Evolutionary conservation across 1,139 yeast species (phyloP).

Genomic region (Nadsonia commutata): DNA sequence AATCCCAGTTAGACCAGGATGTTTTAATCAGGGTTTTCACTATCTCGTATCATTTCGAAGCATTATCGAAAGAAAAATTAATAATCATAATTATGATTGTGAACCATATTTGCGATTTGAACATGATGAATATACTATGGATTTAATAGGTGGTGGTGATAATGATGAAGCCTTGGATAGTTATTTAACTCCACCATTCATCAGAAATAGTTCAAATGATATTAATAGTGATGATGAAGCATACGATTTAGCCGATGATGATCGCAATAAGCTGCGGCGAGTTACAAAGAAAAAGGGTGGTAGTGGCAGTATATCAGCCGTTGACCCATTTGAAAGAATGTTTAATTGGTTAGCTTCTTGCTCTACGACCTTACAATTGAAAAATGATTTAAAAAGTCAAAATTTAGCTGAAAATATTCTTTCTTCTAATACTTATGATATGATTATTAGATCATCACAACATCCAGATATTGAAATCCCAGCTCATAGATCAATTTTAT

Average conservation of each 20-base stretch:
- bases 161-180: conserved; percentile 2
- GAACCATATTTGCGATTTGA: background rate
- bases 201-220: conserved; percentile 1
- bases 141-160: conserved; percentile 6
- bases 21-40: conserved; percentile 2
- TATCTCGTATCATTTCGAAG: background rate
- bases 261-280: background rate
- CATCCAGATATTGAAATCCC: conserved; percentile 13
- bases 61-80: conserved; percentile 3
- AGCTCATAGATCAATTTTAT: conserved; percentile 14
- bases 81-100: conserved; percentile 6
- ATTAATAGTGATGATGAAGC: conserved; percentile 5
- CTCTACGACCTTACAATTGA: background rate
- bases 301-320: background rate
- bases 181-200: conserved; percentile 2
- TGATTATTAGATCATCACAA: conserved; percentile 7
- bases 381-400: background rate
- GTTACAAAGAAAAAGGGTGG: too few relatives aligned
- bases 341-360: background rate
- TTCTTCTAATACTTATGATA: conserved; percentile 9
- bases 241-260: too few relatives aligned
- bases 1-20: conserved; percentile 4
- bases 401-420: background rate
- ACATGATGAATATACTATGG: conserved; percentile 3
- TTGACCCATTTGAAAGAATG: background rate